These are phyloP conservation scores for Pleurozium schreberi DNA, from an alignment of 225 moss, liverwort and hornwort genomes.

Conservation along the genomic window DNA sequence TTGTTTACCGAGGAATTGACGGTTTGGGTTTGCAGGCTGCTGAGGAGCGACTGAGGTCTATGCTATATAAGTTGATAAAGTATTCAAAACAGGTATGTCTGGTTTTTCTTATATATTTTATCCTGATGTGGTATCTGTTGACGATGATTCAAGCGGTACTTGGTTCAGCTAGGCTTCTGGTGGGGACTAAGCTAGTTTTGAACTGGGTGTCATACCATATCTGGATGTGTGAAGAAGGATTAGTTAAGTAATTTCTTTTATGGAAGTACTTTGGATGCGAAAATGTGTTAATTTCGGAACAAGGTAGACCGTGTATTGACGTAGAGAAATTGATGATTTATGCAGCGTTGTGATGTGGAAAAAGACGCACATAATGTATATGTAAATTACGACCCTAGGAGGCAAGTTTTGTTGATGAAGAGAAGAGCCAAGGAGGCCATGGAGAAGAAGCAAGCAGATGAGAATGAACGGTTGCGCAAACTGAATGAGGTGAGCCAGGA, in stretches of 20 bases:
- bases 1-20: slow-evolving; percentile 1
- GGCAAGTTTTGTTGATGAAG: slow-evolving; percentile 70
- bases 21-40: slow-evolving; percentile 48
- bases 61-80: slow-evolving; percentile 83
- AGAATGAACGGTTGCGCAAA: slow-evolving; percentile 80
- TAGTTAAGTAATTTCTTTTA: not conserved
- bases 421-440: slow-evolving; percentile 65
- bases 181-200: not conserved
- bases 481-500: slow-evolving; percentile 60
- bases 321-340: not conserved
- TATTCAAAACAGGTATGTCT: slow-evolving; percentile 74
- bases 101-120: not conserved
- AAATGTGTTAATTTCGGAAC: not conserved
- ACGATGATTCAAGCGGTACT: not conserved
- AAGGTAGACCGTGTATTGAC: not conserved
- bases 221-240: not conserved
- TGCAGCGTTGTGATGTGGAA: slow-evolving; percentile 95
- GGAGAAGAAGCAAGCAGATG: slow-evolving; percentile 86
- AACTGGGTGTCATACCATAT: not conserved
- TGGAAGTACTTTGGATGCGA: not conserved
- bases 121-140: not conserved
- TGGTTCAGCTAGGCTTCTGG: not conserved
- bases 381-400: slow-evolving; percentile 59
- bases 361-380: slow-evolving; percentile 64
- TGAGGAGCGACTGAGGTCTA: slow-evolving; percentile 86